Percentiles rank a stretch among this genome's conserved stretches.
Evolutionary conservation across 2,329 filamentous ascomycete species (phyloP).

Genomic region (Xylariales sp.): DNA sequence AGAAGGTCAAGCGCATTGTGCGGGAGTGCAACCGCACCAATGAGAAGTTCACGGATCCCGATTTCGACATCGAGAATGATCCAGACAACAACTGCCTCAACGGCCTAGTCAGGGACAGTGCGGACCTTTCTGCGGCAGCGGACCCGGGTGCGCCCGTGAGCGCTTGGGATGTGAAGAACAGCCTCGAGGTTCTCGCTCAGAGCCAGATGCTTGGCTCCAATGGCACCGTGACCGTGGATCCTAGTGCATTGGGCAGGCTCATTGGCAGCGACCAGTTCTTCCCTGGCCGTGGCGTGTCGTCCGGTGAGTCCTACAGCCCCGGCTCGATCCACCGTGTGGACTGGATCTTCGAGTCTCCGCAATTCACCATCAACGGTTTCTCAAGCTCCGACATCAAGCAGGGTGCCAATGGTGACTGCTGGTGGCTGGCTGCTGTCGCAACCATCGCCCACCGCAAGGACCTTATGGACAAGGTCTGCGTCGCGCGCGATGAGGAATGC

Average conservation of each 20-base stretch:
- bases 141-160: conserved; percentile 4
- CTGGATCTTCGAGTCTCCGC: conserved; percentile 36
- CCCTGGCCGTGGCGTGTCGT: conserved; percentile 7
- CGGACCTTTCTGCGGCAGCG: conserved; percentile 7
- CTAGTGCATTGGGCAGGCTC: conserved; percentile 12
- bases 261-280: conserved; percentile 9
- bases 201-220: conserved; percentile 17
- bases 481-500: conserved; percentile 61
- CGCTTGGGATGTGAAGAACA: conserved; percentile 16
- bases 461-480: conserved; percentile 63
- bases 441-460: conserved; percentile 63
- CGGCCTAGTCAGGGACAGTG: conserved; percentile 6
- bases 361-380: conserved; percentile 35
- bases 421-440: conserved; percentile 66
- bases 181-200: conserved; percentile 15
- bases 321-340: conserved; percentile 38
- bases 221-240: conserved; percentile 13
- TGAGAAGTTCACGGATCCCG: conserved; percentile 38
- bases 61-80: conserved; percentile 39
- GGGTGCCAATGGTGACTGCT: conserved; percentile 60
- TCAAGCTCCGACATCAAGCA: conserved; percentile 38
- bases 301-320: conserved; percentile 18
- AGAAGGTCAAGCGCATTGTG: conserved; percentile 37
- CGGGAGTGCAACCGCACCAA: conserved; percentile 39
- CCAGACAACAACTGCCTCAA: conserved; percentile 30